Conservation (phyloP, 202 grass and related monocot genomes). For the Bolboschoenoplectus hybrid region DNA sequence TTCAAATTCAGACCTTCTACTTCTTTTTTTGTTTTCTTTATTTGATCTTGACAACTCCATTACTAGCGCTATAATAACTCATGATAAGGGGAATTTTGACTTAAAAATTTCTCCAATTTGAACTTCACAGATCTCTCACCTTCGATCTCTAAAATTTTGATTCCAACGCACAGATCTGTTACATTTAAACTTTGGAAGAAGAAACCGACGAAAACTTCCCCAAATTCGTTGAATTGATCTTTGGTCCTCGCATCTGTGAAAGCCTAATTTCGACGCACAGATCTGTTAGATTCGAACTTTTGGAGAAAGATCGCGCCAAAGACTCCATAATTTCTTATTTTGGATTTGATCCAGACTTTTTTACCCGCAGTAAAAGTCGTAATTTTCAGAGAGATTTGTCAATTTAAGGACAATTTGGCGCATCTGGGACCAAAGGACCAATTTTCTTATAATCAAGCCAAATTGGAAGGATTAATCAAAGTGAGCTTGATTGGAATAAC, state of each 20-base stretch:
- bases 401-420: conserved; percentile 31
- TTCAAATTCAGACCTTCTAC: conserved; percentile 23
- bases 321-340: conserved; percentile 19
- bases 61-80: conserved; percentile 23
- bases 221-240: conserved; percentile 27
- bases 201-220: conserved; percentile 12
- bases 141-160: conserved; percentile 30
- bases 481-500: conserved; percentile 35
- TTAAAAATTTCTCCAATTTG: conserved; percentile 38
- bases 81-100: conserved; percentile 32
- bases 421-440: conserved; percentile 32
- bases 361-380: neutral
- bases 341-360: neutral
- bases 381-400: conserved; percentile 19
- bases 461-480: conserved; percentile 19
- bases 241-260: neutral
- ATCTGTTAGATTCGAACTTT: conserved; percentile 30
- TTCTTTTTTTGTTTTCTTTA: neutral
- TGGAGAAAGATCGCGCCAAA: conserved; percentile 8
- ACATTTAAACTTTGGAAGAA: conserved; percentile 28
- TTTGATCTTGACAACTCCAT: neutral
- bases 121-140: conserved; percentile 33
- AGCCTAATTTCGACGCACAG: conserved; percentile 19
- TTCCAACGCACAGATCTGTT: conserved; percentile 32
- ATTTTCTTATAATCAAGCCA: conserved; percentile 28